Evolutionary conservation across 805 yeast genomes (phyloP).

Genomic region (Nakazawaea siamensis): DNA sequence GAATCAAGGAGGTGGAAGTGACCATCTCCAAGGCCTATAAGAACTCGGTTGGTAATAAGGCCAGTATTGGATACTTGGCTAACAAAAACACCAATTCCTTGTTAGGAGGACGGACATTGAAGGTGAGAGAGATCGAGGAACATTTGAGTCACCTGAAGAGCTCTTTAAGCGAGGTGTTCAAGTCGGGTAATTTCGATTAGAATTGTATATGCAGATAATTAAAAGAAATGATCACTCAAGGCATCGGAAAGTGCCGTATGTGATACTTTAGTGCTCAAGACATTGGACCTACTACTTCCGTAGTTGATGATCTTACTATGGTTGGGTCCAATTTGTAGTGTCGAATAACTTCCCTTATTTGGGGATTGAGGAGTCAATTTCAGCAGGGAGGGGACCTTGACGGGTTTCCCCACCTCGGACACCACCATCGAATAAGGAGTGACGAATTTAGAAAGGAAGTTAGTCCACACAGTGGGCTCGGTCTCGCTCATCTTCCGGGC

Average conservation of each 20-base stretch:
- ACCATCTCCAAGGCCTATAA: slow-evolving; percentile 45
- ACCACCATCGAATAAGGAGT: slow-evolving; percentile 22
- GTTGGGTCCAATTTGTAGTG: slow-evolving; percentile 32
- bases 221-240: slow-evolving; percentile 16
- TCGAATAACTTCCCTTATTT: slow-evolving; percentile 31
- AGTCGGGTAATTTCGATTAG: slow-evolving; percentile 13
- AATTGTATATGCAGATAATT: slow-evolving; percentile 3
- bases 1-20: slow-evolving; percentile 37
- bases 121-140: slow-evolving; percentile 12
- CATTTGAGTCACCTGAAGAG: slow-evolving; percentile 12
- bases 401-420: slow-evolving; percentile 23
- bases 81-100: slow-evolving; percentile 15
- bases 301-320: slow-evolving; percentile 32
- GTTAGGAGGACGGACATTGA: slow-evolving; percentile 5
- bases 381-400: slow-evolving; percentile 15
- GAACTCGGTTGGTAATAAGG: slow-evolving; percentile 45
- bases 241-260: slow-evolving; percentile 42
- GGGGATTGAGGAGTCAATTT: neutral
- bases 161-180: slow-evolving; percentile 12
- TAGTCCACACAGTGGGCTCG: neutral
- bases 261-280: slow-evolving; percentile 30
- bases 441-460: too few relatives aligned
- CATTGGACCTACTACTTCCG: slow-evolving; percentile 31
- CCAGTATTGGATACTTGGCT: slow-evolving; percentile 51
- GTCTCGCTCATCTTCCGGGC: neutral